These are phyloP conservation scores for Onygenales sp. DNA, from an alignment of 2,329 filamentous ascomycete genomes.

Conservation along the genomic window DNA sequence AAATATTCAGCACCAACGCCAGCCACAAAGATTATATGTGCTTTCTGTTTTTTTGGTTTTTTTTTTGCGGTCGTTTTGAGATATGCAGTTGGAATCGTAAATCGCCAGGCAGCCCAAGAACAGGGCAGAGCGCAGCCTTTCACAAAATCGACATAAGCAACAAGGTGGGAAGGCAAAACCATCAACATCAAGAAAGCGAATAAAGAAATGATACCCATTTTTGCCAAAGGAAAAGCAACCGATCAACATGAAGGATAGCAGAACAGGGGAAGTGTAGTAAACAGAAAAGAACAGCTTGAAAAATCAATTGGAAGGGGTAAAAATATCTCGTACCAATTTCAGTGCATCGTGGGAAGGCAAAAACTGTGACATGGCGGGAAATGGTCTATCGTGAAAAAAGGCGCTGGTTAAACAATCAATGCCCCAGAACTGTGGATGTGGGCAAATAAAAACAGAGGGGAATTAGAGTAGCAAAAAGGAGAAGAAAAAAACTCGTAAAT, in stretches of 20 bases:
- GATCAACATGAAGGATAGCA: neutral
- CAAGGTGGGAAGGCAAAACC: neutral
- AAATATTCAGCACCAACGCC: constrained; percentile 4
- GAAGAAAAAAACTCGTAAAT: constrained; percentile 4
- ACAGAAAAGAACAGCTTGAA: neutral
- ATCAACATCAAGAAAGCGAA: neutral
- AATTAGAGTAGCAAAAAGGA: constrained; percentile 5
- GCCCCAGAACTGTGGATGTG: no score
- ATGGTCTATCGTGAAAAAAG: constrained; percentile 8
- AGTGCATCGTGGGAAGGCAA: neutral
- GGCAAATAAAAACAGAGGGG: neutral
- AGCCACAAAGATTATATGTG: constrained; percentile 1
- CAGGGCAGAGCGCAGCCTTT: neutral
- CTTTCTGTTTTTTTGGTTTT: neutral
- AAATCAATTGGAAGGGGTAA: neutral
- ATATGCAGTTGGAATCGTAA: neutral
- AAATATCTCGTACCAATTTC: neutral
- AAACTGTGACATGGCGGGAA: neutral
- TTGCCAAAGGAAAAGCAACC: no score
- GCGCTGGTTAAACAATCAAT: neutral
- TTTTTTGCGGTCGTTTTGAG: neutral
- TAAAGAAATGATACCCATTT: no score
- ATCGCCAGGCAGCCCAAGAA: neutral
- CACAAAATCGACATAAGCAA: constrained; percentile 8
- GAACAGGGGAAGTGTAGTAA: neutral